phyloP scores from a whole-genome alignment of 306 rosid genomes.

The Fragaria nilgerrensis region DNA sequence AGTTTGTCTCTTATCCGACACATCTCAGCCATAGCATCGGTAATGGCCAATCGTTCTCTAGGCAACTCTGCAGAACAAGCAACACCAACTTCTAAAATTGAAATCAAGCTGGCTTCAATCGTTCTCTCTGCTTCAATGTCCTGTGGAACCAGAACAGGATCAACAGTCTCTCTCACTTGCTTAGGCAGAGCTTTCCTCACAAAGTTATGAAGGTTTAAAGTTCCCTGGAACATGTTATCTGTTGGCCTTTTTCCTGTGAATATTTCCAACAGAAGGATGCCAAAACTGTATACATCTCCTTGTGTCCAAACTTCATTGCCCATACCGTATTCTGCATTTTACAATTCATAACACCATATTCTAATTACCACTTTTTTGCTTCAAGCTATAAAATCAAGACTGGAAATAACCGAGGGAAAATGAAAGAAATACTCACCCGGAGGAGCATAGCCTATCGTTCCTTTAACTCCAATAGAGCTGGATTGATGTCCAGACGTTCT shows the following conservation, averaged over 20 bases:
- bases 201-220: slow-evolving; percentile 14
- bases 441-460: slow-evolving; percentile 39
- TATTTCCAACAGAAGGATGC: slow-evolving; percentile 22
- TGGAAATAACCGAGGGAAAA: neutral
- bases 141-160: neutral
- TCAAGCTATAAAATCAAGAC: neutral
- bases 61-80: slow-evolving; percentile 4
- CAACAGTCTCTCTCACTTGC: neutral
- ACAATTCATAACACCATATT: neutral
- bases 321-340: slow-evolving; percentile 27
- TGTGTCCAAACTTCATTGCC: slow-evolving; percentile 26
- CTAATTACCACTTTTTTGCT: neutral
- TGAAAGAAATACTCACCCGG: slow-evolving; percentile 20
- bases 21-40: neutral
- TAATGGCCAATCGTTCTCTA: neutral
- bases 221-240: slow-evolving; percentile 12
- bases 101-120: neutral
- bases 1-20: slow-evolving; percentile 1
- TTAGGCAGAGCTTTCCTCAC: neutral
- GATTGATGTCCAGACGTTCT: slow-evolving; percentile 11
- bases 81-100: slow-evolving; percentile 7
- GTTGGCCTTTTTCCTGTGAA: slow-evolving; percentile 3
- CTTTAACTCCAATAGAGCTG: slow-evolving; percentile 10
- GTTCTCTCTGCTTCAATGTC: neutral
- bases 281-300: slow-evolving; percentile 33